These are phyloP conservation scores for Ogataea polymorpha DNA, from an alignment of 805 yeast species.

Conservation along the genomic window DNA sequence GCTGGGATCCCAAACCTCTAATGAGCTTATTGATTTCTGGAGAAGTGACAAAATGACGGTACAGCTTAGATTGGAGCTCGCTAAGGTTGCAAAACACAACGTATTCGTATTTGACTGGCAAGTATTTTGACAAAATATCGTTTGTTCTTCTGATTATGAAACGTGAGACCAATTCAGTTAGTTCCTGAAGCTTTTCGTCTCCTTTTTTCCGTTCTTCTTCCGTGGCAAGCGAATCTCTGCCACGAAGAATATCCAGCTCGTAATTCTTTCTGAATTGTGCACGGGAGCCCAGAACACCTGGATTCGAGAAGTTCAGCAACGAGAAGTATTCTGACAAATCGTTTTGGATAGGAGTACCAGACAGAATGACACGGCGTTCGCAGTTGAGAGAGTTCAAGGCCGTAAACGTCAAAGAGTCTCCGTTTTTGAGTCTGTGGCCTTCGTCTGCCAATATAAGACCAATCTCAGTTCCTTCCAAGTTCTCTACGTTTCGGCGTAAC, in stretches of 20 bases:
- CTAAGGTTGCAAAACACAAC: slow-evolving; percentile 88
- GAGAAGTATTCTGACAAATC: slow-evolving; percentile 94
- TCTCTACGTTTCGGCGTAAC: slow-evolving; percentile 76
- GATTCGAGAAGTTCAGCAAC: slow-evolving; percentile 86
- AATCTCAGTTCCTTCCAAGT: slow-evolving; percentile 69
- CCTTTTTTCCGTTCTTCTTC: slow-evolving; percentile 74
- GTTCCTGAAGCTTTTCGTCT: slow-evolving; percentile 61
- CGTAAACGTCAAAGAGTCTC: slow-evolving; percentile 87
- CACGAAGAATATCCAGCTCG: slow-evolving; percentile 74
- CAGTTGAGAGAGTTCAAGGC: slow-evolving; percentile 83
- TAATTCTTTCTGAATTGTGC: slow-evolving; percentile 79
- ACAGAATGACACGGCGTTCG: slow-evolving; percentile 82
- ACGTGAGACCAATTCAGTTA: slow-evolving; percentile 74
- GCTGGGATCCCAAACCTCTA: slow-evolving; percentile 72
- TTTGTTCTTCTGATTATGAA: slow-evolving; percentile 94
- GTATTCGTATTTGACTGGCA: slow-evolving; percentile 95
- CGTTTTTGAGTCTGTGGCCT: slow-evolving; percentile 81
- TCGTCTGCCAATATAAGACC: slow-evolving; percentile 87
- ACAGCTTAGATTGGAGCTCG: slow-evolving; percentile 70
- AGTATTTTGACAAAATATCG: slow-evolving; percentile 87
- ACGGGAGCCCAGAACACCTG: slow-evolving; percentile 85
- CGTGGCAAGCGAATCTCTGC: slow-evolving; percentile 87
- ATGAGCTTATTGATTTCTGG: slow-evolving; percentile 69
- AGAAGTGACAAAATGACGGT: slow-evolving; percentile 71
- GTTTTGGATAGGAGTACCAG: slow-evolving; percentile 97